Evolutionary conservation across 2,329 filamentous ascomycete genomes (phyloP).

Genomic region (Ustulina deusta): DNA sequence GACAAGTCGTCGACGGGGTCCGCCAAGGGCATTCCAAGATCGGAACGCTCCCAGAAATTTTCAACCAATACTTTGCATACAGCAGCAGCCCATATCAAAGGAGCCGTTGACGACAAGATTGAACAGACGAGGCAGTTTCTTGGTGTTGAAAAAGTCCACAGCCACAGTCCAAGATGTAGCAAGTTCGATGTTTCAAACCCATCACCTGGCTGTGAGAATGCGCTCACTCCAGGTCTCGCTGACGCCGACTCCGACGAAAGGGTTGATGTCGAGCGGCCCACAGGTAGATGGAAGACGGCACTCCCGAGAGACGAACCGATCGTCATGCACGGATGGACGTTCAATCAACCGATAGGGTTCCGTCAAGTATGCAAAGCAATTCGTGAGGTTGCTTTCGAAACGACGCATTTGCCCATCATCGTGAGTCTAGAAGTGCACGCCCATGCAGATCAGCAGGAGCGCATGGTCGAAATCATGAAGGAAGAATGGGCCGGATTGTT

Average conservation of each 20-base stretch:
- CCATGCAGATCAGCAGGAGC: constrained; percentile 82
- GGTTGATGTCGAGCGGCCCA: constrained; percentile 38
- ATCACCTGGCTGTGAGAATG: constrained; percentile 37
- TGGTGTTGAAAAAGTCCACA: constrained; percentile 48
- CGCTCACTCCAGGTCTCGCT: constrained; percentile 32
- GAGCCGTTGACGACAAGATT: constrained; percentile 51
- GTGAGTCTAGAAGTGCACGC: constrained; percentile 94
- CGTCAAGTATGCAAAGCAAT: constrained; percentile 87
- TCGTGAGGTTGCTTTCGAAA: constrained; percentile 80
- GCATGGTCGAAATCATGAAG: constrained; percentile 95
- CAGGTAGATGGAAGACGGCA: constrained; percentile 44
- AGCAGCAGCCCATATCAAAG: constrained; percentile 57
- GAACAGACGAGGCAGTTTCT: constrained; percentile 50
- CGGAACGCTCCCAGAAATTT: constrained; percentile 60
- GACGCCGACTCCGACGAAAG: constrained; percentile 32
- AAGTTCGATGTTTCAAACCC: constrained; percentile 40
- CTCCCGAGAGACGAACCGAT: constrained; percentile 73
- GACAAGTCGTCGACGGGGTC: constrained; percentile 49
- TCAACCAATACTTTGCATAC: constrained; percentile 62
- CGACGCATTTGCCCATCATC: constrained; percentile 83
- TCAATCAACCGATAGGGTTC: constrained; percentile 88
- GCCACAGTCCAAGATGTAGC: constrained; percentile 48
- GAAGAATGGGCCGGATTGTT: constrained; percentile 84
- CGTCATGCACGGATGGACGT: constrained; percentile 84
- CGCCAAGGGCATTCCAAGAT: constrained; percentile 53